Base-by-base conservation (phyloP, 1,284 basidiomycete genomes). In the Rhodotorula sp. region DNA sequence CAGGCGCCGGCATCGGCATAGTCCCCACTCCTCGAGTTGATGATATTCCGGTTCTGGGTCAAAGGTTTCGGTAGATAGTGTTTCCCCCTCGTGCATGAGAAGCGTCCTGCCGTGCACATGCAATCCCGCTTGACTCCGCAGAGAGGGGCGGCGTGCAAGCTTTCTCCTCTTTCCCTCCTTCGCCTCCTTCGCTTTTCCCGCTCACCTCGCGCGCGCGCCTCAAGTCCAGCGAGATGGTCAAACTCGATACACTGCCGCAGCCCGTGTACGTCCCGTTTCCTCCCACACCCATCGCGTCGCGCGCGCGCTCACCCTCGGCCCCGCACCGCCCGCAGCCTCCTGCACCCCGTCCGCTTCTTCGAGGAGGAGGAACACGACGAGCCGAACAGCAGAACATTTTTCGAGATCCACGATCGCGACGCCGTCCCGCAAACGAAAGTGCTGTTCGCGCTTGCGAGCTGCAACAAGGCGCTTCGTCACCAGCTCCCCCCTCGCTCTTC, bases 1-100 rank as follows among this genome's bases (percentile, higher is more conserved):
- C 67, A 50, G 68, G 54, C 62, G 36, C 64, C n/a, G 5, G 50
- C 61, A 22, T 57, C 57, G 17, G 71, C 67, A 36, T 67, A 19
- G 19, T 29, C 53, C n/a, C 53, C n/a, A n/a, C n/a, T n/a, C 44
- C 44, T 21, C 44, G 13, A 44, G 15, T 19, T 19, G 44, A 12
- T 44, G 44, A 44, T 44, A 44, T 17, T 34, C 27, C 27, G 27
- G 29, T 21, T 41, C 41, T 19, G 39, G 15, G n/a, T 44, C 7
- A 13, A 13, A 44, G 44, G 44, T 13, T 44, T 10, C 44, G 15
- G 44, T 44, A 44, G 44, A 44, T 44, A 44, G 44, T 44, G 44
- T 19, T 44, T 39, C 10, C 21, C 44, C 3, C 44, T 12, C 4
- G 44, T 44, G 44, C 13, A 44, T 44, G 44, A 44, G 21, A 4